Percentiles rank a stretch among this genome's conserved stretches.
phyloP scores from a whole-genome alignment of 164 flowering plant species.

The Umbilicus rupestris region DNA sequence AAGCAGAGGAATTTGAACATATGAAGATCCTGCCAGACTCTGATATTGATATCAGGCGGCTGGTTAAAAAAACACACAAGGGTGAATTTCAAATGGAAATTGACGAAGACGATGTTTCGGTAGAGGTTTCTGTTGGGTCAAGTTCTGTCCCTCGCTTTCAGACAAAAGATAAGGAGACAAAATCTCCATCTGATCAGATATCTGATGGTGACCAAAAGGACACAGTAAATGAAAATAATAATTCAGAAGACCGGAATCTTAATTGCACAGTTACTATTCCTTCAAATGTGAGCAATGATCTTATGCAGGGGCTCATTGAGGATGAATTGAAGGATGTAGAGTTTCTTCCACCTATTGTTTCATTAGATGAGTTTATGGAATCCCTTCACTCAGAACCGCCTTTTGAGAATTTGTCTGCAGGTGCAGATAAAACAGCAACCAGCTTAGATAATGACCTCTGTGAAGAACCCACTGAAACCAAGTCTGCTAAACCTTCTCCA shows the following conservation, averaged over 20 bases:
- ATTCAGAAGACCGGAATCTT: constrained; percentile 20
- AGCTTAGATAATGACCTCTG: constrained; percentile 25
- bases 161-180: constrained; percentile 21
- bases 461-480: constrained; percentile 22
- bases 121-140: constrained; percentile 56
- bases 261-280: constrained; percentile 28
- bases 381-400: constrained; percentile 84
- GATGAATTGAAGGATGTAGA: constrained; percentile 74
- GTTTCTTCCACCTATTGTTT: constrained; percentile 88
- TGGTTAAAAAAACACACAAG: constrained; percentile 94
- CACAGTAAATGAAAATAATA: constrained; percentile 19
- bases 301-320: constrained; percentile 65
- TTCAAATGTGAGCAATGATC: constrained; percentile 54
- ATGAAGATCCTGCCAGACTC: constrained; percentile 91
- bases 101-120: constrained; percentile 43
- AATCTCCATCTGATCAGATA: constrained; percentile 14
- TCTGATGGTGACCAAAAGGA: constrained; percentile 18
- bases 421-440: constrained; percentile 23
- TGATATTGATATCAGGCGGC: constrained; percentile 74
- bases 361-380: constrained; percentile 93
- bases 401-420: constrained; percentile 49
- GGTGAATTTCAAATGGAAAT: constrained; percentile 87
- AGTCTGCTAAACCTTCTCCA: constrained; percentile 22
- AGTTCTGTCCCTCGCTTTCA: constrained; percentile 23
- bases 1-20: constrained; percentile 89